These are phyloP conservation scores for Striga asiatica DNA, from an alignment of 257 asterid species.

Conservation along the genomic window DNA sequence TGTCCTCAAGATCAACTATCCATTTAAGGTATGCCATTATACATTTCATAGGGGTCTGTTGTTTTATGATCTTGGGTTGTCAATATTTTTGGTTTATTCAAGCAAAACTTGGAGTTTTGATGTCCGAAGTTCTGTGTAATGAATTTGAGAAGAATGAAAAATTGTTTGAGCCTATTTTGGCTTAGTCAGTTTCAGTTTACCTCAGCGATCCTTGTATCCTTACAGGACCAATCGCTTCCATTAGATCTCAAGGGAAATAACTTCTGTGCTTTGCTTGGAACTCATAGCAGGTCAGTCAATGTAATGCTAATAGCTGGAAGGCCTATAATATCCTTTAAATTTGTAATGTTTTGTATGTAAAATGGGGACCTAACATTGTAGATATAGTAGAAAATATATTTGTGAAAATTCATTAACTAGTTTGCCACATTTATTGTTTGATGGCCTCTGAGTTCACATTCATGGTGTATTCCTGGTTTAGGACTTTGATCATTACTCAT, in stretches of 20 bases:
- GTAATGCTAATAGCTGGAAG: slow-evolving; percentile 9
- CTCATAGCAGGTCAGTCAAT: slow-evolving; percentile 60
- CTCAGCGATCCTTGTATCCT: slow-evolving; percentile 17
- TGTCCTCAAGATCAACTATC: slow-evolving; percentile 74
- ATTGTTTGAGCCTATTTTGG: slow-evolving; percentile 6
- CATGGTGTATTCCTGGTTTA: slow-evolving; percentile 12
- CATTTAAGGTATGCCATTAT: slow-evolving; percentile 52
- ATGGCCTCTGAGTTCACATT: background rate
- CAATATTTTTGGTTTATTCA: background rate
- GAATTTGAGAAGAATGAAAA: slow-evolving; percentile 14
- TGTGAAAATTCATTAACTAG: background rate
- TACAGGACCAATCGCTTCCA: slow-evolving; percentile 81
- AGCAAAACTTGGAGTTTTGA: slow-evolving; percentile 8
- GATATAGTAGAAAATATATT: background rate
- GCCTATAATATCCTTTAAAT: background rate
- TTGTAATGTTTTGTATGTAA: slow-evolving; percentile 1
- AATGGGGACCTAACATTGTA: no score
- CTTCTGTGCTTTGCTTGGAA: slow-evolving; percentile 81
- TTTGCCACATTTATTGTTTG: slow-evolving; percentile 2
- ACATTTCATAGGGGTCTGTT: background rate
- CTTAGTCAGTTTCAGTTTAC: slow-evolving; percentile 17
- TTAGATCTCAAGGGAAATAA: slow-evolving; percentile 73
- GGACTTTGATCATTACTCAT: background rate
- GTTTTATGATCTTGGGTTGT: background rate
- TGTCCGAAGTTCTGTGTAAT: slow-evolving; percentile 4